These are phyloP conservation scores for Pittosporum tobira DNA, from an alignment of 129 eudicot genomes.

Conservation along the genomic window DNA sequence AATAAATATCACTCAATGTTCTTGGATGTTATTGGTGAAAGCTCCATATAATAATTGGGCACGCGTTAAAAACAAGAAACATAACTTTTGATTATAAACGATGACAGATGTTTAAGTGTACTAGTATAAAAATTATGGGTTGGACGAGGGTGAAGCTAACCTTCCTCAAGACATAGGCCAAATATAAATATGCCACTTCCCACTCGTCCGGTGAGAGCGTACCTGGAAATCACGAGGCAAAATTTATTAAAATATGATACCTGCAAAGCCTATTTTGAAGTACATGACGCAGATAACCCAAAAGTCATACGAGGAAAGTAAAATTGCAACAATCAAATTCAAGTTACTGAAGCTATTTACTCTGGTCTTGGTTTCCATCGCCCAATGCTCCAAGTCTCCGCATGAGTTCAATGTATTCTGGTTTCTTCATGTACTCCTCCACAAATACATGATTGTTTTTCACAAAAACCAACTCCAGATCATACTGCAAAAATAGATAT, in stretches of 20 bases:
- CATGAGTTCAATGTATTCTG: conserved; percentile 83
- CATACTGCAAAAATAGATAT: no score
- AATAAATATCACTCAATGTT: no score
- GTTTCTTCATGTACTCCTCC: conserved; percentile 84
- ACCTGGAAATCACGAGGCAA: conserved; percentile 30
- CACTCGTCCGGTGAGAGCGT: conserved; percentile 91
- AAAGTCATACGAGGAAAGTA: not conserved
- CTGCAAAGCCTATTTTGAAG: not conserved
- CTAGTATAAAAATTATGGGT: not conserved
- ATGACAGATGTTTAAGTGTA: no score
- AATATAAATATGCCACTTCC: conserved; percentile 92
- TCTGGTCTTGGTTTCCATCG: conserved; percentile 82
- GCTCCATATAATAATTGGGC: not conserved
- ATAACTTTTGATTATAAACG: not conserved
- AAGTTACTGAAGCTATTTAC: conserved; percentile 33
- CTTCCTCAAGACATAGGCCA: conserved; percentile 91
- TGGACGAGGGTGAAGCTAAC: conserved; percentile 21
- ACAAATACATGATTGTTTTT: conserved; percentile 82
- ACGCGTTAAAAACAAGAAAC: not conserved
- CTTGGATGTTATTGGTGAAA: not conserved
- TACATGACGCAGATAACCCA: not conserved
- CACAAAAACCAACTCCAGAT: conserved; percentile 85
- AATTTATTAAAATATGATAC: not conserved
- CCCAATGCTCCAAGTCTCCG: conserved; percentile 96
- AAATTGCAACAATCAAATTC: not conserved